A percentile compares a stretch with the other conserved stretches of the same genome.
Evolutionary conservation across 208 protist species (phyloP).

Genomic region (Leishmania guyanensis): DNA sequence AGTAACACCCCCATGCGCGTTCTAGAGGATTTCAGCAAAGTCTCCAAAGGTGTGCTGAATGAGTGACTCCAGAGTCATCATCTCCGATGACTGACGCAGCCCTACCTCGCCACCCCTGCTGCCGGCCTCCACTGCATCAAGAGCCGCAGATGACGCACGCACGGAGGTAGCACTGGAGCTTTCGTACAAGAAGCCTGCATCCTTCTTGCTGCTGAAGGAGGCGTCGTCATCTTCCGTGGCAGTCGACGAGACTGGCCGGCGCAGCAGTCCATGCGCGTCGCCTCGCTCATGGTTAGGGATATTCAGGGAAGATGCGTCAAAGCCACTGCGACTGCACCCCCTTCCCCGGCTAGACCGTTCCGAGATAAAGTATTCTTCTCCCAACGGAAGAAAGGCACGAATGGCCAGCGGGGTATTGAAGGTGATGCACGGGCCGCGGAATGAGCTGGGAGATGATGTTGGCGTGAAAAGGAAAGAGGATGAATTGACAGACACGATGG

Average conservation of each 20-base stretch:
- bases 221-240: constrained; percentile 10
- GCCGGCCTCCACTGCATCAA: not conserved
- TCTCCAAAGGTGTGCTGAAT: constrained; percentile 32
- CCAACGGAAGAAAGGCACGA: constrained; percentile 67
- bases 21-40: constrained; percentile 21
- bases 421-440: constrained; percentile 19
- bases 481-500: not conserved
- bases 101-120: not conserved
- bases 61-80: constrained; percentile 26
- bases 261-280: not conserved
- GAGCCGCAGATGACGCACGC: not conserved
- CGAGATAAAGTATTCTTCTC: constrained; percentile 38
- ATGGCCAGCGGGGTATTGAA: constrained; percentile 77
- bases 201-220: constrained; percentile 1
- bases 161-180: constrained; percentile 8
- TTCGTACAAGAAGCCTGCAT: constrained; percentile 5
- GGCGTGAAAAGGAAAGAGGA: constrained; percentile 1
- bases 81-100: constrained; percentile 7
- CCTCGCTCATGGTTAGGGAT: not conserved
- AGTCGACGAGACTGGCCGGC: not conserved
- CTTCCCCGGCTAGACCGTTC: not conserved
- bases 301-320: not conserved
- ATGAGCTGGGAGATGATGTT: not conserved
- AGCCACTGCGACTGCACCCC: not conserved
- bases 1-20: not conserved